These are phyloP conservation scores for Phytophthora fragariaefolia DNA, from an alignment of 352 stramenopile genomes.

Conservation along the genomic window DNA sequence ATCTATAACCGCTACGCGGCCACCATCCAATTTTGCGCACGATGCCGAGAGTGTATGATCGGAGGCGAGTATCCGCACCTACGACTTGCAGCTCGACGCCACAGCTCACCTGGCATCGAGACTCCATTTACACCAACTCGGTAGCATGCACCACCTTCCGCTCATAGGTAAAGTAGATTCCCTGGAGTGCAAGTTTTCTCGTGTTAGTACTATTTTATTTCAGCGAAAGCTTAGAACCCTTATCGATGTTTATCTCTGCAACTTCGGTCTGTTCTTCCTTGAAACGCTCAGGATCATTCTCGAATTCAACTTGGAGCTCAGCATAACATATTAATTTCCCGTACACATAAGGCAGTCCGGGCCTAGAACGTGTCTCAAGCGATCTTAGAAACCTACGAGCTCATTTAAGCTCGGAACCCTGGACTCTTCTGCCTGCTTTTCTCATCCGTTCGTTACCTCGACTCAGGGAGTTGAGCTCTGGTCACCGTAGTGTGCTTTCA, in stretches of 20 bases:
- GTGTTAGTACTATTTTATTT: conserved; percentile 23
- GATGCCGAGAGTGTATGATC: conserved; percentile 45
- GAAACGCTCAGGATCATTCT: neutral
- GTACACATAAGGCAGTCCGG: too few species aligned
- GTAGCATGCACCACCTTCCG: conserved; percentile 4
- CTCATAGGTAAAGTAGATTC: conserved; percentile 4
- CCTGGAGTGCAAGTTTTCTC: neutral
- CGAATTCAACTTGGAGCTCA: neutral
- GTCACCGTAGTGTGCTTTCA: neutral
- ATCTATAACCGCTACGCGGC: conserved; percentile 49
- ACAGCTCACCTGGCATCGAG: conserved; percentile 43
- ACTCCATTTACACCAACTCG: conserved; percentile 15
- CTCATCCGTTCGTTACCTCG: neutral
- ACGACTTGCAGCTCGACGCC: conserved; percentile 31
- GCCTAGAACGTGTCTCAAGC: too few species aligned
- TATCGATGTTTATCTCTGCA: too few species aligned
- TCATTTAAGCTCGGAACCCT: neutral
- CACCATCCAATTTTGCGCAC: conserved; percentile 43
- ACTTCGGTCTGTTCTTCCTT: too few species aligned
- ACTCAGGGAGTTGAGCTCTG: neutral
- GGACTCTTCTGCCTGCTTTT: conserved; percentile 1
- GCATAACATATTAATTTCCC: too few species aligned
- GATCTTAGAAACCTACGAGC: neutral
- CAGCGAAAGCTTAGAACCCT: conserved; percentile 13
- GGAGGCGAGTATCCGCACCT: conserved; percentile 47